Conservation (phyloP, 2,329 filamentous ascomycete genomes). For the Fusarium cicatricum region DNA sequence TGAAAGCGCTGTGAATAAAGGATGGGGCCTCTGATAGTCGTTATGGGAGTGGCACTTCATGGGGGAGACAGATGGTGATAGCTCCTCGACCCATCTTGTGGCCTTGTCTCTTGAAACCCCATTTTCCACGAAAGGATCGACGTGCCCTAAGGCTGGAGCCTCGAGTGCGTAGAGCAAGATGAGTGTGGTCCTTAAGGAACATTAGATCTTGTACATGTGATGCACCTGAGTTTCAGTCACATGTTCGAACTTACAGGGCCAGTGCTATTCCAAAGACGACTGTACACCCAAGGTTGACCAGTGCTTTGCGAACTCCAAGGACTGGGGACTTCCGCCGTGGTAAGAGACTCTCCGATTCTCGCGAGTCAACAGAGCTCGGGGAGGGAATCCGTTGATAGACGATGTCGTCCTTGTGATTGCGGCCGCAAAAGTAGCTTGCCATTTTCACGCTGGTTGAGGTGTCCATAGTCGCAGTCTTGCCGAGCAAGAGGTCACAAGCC, state of each 20-base stretch:
- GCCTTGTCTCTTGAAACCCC: slow-evolving; percentile 20
- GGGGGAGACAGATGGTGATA: slow-evolving; percentile 29
- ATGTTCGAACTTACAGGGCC: slow-evolving; percentile 17
- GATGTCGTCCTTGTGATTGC: slow-evolving; percentile 10
- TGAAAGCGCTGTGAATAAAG: slow-evolving; percentile 68
- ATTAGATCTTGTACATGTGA: slow-evolving; percentile 5
- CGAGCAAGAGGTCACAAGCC: not conserved
- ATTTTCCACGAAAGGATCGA: slow-evolving; percentile 21
- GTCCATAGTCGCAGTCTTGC: not conserved
- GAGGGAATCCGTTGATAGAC: slow-evolving; percentile 22
- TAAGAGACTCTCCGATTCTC: not conserved
- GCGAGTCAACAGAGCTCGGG: not conserved
- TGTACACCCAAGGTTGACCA: slow-evolving; percentile 5
- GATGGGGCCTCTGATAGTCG: slow-evolving; percentile 71
- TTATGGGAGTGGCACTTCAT: slow-evolving; percentile 66
- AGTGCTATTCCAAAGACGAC: slow-evolving; percentile 2
- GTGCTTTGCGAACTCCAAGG: not conserved
- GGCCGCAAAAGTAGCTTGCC: slow-evolving; percentile 19
- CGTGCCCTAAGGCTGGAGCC: slow-evolving; percentile 16
- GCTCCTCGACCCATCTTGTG: slow-evolving; percentile 23
- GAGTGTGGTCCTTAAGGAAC: slow-evolving; percentile 11
- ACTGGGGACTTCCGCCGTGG: not conserved
- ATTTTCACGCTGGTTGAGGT: slow-evolving; percentile 11
- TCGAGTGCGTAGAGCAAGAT: slow-evolving; percentile 26
- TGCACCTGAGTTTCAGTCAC: no score